Percentiles rank a stretch among this genome's conserved stretches.
phyloP scores from a whole-genome alignment of 139 green algal genomes.

The Picochlorum costavermella region DNA sequence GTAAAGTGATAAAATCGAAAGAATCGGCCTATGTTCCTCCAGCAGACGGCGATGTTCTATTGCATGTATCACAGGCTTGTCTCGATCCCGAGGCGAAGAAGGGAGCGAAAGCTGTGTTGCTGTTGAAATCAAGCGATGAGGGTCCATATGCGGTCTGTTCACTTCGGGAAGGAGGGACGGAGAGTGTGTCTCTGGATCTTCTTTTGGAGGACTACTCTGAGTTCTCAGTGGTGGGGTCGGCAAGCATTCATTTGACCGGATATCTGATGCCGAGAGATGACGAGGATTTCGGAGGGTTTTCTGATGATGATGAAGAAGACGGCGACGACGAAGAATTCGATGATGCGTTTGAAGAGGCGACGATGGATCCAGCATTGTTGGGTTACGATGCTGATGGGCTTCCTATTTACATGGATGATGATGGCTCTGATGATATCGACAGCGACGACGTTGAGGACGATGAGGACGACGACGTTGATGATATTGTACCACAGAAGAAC shows the following conservation, averaged over 20 bases:
- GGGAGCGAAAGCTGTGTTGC: slow-evolving; percentile 19
- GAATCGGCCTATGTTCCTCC: slow-evolving; percentile 55
- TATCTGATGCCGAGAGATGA: slow-evolving; percentile 62
- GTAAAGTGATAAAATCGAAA: slow-evolving; percentile 56
- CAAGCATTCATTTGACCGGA: slow-evolving; percentile 64
- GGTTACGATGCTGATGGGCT: slow-evolving; percentile 7
- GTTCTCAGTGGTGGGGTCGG: slow-evolving; percentile 52
- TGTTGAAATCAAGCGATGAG: slow-evolving; percentile 26
- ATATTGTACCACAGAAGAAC: not conserved
- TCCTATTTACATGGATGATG: slow-evolving; percentile 22
- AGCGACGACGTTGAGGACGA: slow-evolving; percentile 16
- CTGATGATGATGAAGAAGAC: slow-evolving; percentile 28
- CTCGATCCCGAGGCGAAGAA: slow-evolving; percentile 19
- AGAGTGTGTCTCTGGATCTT: slow-evolving; percentile 59
- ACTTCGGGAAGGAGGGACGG: slow-evolving; percentile 44
- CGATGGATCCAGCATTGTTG: not conserved
- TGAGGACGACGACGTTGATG: slow-evolving; percentile 1
- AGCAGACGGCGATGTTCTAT: slow-evolving; percentile 36
- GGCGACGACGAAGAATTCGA: slow-evolving; percentile 10
- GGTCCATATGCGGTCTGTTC: slow-evolving; percentile 42
- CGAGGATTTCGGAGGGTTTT: not conserved
- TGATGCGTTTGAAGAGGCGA: no score
- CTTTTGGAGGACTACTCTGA: slow-evolving; percentile 67
- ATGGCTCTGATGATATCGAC: slow-evolving; percentile 10
- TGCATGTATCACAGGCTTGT: slow-evolving; percentile 64